Conservation (phyloP, 139 green algal genomes). For the Diplosphaera chodatii region DNA sequence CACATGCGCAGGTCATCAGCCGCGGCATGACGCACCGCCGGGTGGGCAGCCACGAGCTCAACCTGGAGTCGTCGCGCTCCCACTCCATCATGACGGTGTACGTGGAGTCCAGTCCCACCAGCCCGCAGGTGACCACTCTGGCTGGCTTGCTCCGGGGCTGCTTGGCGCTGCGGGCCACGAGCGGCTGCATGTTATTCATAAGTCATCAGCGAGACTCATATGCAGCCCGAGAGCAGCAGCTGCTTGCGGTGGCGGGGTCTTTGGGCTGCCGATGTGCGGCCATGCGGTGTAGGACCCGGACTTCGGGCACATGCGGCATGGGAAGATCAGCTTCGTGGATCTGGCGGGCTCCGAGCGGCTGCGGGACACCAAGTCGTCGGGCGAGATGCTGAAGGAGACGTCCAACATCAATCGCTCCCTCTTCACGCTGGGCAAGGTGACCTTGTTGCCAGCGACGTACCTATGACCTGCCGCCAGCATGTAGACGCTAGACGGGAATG, state of each 20-base stretch:
- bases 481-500: no score
- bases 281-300: slow-evolving; percentile 1
- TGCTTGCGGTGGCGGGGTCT: no score
- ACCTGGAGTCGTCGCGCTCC: slow-evolving; percentile 70
- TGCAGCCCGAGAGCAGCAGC: no score
- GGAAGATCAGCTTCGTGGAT: slow-evolving; percentile 97
- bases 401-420: slow-evolving; percentile 90
- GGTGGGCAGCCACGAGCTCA: slow-evolving; percentile 78
- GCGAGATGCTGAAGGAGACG: slow-evolving; percentile 78
- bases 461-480: no score
- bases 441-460: no score
- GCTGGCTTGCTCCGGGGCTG: no score
- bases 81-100: slow-evolving; percentile 88
- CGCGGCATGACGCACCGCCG: slow-evolving; percentile 64
- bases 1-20: slow-evolving; percentile 64
- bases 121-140: no score
- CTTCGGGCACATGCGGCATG: slow-evolving; percentile 9
- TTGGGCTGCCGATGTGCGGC: no score
- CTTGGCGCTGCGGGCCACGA: no score
- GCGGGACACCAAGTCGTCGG: slow-evolving; percentile 65
- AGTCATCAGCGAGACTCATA: no score
- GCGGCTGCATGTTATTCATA: no score
- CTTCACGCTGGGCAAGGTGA: slow-evolving; percentile 88
- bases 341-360: slow-evolving; percentile 90
- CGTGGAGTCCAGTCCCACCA: slow-evolving; percentile 30